Conservation (phyloP, 208 protist genomes). For the Acanthamoeba healyi region DNA sequence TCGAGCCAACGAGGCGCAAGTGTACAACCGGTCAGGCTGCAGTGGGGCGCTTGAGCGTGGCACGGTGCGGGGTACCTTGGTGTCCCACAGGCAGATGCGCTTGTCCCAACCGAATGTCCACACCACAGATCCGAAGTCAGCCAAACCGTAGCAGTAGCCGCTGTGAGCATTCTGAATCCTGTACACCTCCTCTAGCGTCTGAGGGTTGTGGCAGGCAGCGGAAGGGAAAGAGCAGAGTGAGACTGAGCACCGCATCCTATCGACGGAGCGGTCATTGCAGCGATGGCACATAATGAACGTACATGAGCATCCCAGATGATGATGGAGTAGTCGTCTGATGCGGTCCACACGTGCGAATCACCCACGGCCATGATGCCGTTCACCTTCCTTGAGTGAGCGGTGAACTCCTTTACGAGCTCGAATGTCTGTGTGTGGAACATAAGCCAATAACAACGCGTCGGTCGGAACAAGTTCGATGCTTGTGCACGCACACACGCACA, state of each 20-base stretch:
- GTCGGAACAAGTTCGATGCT: background rate
- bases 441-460: too few relatives aligned
- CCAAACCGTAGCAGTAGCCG: conserved; percentile 48
- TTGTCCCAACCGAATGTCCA: conserved; percentile 68
- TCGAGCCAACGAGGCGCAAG: too few relatives aligned
- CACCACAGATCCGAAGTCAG: conserved; percentile 51
- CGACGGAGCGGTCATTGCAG: background rate
- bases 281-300: background rate
- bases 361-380: conserved; percentile 31
- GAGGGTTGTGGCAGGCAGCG: too few relatives aligned
- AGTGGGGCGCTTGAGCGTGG: background rate
- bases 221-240: too few relatives aligned
- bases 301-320: conserved; percentile 42
- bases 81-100: conserved; percentile 66
- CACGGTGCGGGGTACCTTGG: background rate
- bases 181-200: conserved; percentile 33
- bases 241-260: too few relatives aligned
- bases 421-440: too few relatives aligned
- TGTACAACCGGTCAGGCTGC: background rate
- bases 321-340: conserved; percentile 55
- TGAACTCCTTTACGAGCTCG: conserved; percentile 66
- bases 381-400: conserved; percentile 9
- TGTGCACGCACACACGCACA: background rate
- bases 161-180: conserved; percentile 56
- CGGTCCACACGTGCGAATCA: conserved; percentile 69